Conservation (phyloP, 345 rosid species). For the Linum usitatissimum region DNA sequence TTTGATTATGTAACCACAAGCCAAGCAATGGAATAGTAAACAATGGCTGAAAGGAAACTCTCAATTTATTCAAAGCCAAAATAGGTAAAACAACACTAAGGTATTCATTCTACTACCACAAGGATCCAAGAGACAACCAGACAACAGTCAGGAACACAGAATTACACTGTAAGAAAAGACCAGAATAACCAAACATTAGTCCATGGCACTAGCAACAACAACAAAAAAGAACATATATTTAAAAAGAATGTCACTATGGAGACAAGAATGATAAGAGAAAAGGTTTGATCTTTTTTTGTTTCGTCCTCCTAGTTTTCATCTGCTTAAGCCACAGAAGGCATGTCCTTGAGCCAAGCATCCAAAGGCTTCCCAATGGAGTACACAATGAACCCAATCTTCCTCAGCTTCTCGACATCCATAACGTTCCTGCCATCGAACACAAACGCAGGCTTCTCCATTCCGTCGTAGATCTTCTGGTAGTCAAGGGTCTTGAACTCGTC, state of each 20-base stretch:
- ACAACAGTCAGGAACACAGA: too few relatives aligned
- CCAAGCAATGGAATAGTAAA: too few relatives aligned
- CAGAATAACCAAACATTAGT: background rate
- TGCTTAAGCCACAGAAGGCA: conserved; percentile 19
- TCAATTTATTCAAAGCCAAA: too few relatives aligned
- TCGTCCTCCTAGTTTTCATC: background rate
- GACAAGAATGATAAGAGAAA: background rate
- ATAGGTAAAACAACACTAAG: too few relatives aligned
- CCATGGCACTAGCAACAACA: background rate
- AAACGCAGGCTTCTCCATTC: conserved; percentile 24
- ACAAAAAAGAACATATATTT: too few relatives aligned
- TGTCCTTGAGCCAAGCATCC: conserved; percentile 23
- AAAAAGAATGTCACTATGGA: background rate
- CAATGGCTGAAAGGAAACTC: too few relatives aligned
- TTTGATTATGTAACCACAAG: too few relatives aligned
- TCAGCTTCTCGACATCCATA: conserved; percentile 17
- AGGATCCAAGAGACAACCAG: too few relatives aligned
- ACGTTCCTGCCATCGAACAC: conserved; percentile 20
- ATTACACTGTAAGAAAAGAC: too few relatives aligned
- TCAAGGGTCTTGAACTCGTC: conserved; percentile 24
- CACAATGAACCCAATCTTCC: conserved; percentile 21
- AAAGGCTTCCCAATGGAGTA: conserved; percentile 20
- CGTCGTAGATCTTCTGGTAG: conserved; percentile 20
- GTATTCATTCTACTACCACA: too few relatives aligned
- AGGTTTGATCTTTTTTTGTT: background rate